Conservation (phyloP, 1,284 basidiomycete genomes). For the Cryptococcus sp. region DNA sequence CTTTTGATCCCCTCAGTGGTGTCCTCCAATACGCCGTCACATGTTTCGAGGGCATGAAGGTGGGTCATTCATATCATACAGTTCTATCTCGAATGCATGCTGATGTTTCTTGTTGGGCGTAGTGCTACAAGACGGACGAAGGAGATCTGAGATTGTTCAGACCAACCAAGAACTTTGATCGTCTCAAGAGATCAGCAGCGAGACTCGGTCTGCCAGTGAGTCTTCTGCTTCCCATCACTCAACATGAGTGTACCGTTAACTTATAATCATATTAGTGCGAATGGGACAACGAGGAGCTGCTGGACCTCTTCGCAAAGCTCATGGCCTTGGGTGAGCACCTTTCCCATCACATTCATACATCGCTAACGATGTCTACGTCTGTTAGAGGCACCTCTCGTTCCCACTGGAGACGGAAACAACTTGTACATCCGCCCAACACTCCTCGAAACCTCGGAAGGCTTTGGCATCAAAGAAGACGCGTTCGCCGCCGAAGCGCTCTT, state of each 20-base stretch:
- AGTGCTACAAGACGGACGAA: constrained; percentile 49
- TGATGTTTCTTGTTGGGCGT: neutral
- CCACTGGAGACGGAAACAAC: constrained; percentile 41
- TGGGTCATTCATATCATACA: constrained; percentile 13
- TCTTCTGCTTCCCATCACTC: neutral
- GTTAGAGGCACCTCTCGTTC: constrained; percentile 36
- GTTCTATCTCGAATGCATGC: neutral
- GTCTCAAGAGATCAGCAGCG: constrained; percentile 47
- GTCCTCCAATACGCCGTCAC: constrained; percentile 51
- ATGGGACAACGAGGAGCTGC: constrained; percentile 49
- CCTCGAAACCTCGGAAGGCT: constrained; percentile 49
- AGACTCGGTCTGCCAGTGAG: constrained; percentile 48
- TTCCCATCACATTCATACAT: neutral
- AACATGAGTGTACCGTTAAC: neutral
- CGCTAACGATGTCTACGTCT: neutral
- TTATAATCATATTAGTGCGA: constrained; percentile 26
- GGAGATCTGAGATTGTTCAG: constrained; percentile 48
- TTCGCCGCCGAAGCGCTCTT: constrained; percentile 46
- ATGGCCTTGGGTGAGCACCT: constrained; percentile 39
- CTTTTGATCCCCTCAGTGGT: constrained; percentile 46
- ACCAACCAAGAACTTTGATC: constrained; percentile 47
- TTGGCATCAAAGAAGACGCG: constrained; percentile 49
- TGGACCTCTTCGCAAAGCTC: constrained; percentile 45
- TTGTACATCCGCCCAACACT: constrained; percentile 52
- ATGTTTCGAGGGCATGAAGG: constrained; percentile 54